These are phyloP conservation scores for Dactylellina drechsleri DNA, from an alignment of 2,329 filamentous ascomycete species.

Conservation along the genomic window DNA sequence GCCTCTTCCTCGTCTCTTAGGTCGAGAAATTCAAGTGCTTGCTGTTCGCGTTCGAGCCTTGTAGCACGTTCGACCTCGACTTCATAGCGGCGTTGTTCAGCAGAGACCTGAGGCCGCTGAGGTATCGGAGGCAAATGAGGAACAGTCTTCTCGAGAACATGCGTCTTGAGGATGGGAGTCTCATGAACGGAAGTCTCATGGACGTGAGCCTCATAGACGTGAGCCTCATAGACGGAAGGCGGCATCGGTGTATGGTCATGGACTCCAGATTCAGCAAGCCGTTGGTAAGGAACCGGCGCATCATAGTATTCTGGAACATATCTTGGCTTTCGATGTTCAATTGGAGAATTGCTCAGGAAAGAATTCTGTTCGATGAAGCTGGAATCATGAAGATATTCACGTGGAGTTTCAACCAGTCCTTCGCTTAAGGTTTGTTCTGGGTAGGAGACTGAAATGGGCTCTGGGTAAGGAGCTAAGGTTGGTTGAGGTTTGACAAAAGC, in stretches of 20 bases:
- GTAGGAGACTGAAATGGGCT: too few relatives aligned
- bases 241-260: not conserved
- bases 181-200: not conserved
- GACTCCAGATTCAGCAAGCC: not conserved
- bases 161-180: not conserved
- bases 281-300: not conserved
- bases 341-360: too few relatives aligned
- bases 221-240: not conserved
- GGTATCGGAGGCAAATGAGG: not conserved
- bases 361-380: too few relatives aligned
- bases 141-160: not conserved
- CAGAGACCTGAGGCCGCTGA: conserved; percentile 16
- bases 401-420: too few relatives aligned
- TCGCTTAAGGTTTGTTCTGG: too few relatives aligned
- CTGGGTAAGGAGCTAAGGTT: too few relatives aligned
- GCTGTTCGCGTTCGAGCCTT: conserved; percentile 38
- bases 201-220: not conserved
- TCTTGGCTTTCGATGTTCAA: not conserved
- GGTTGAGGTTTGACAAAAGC: too few relatives aligned
- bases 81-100: conserved; percentile 45
- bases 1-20: conserved; percentile 42
- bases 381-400: too few relatives aligned
- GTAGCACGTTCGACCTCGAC: conserved; percentile 41
- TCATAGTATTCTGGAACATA: not conserved
- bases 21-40: conserved; percentile 38